phyloP scores from a whole-genome alignment of 495 filamentous ascomycete genomes.

The Penicillium roqueforti region DNA sequence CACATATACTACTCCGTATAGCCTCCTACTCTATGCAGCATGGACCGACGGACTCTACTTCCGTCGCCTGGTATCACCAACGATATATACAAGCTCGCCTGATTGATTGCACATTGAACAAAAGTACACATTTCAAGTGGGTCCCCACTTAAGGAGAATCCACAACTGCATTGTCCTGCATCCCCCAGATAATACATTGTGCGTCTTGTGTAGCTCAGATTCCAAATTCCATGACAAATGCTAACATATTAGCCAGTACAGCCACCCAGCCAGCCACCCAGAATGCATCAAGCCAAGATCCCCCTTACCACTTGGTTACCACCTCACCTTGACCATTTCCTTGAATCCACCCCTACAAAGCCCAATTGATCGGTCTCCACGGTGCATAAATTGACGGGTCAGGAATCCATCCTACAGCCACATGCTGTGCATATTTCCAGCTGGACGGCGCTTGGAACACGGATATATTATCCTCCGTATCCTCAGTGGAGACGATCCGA shows the following conservation, averaged over 20 bases:
- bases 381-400: constrained; percentile 14
- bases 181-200: not conserved
- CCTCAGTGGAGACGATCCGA: constrained; percentile 1
- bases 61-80: not conserved
- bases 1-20: no score
- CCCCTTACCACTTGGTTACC: not conserved
- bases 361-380: not conserved
- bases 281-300: not conserved
- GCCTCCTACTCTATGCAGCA: no score
- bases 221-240: not conserved
- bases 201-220: not conserved
- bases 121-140: not conserved
- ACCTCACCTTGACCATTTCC: no score
- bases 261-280: not conserved
- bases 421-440: constrained; percentile 20
- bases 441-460: constrained; percentile 5
- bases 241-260: not conserved
- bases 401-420: constrained; percentile 14
- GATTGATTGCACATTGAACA: not conserved
- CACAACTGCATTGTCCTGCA: not conserved
- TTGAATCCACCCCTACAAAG: not conserved
- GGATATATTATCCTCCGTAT: constrained; percentile 11
- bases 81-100: not conserved
- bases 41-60: no score
- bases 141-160: not conserved